phyloP scores from a whole-genome alignment of 169 alveolate species.

The Eimeria maxima region DNA sequence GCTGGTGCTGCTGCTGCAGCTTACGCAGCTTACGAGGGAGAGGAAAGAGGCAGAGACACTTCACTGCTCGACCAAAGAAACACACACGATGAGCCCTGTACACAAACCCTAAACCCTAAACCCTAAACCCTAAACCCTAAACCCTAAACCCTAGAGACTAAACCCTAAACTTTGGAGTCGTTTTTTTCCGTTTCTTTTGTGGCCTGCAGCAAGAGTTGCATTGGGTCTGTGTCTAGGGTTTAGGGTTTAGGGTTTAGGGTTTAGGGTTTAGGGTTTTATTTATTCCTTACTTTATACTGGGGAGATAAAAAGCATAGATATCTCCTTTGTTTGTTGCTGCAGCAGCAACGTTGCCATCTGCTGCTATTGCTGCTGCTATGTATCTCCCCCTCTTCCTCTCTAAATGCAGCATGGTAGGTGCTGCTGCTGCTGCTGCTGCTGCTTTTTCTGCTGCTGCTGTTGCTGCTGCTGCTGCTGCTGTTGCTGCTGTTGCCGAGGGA shows the following conservation, averaged over 20 bases:
- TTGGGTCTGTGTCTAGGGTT: too few relatives aligned
- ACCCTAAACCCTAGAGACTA: too few relatives aligned
- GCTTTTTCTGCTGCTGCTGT: slow-evolving; percentile 1
- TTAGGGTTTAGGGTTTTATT: slow-evolving; percentile 13
- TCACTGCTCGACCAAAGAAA: neutral
- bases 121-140: neutral
- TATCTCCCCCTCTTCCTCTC: too few relatives aligned
- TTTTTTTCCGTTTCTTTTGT: too few relatives aligned
- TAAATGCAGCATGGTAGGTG: too few relatives aligned
- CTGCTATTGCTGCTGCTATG: neutral
- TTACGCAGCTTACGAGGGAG: neutral
- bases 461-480: neutral
- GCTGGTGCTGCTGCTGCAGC: slow-evolving; percentile 6
- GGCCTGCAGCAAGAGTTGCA: too few relatives aligned
- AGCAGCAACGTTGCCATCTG: neutral
- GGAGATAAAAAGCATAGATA: neutral
- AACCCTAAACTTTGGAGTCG: too few relatives aligned
- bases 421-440: slow-evolving; percentile 9
- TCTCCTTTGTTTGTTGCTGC: neutral
- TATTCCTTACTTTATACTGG: neutral
- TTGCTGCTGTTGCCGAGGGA: slow-evolving; percentile 14
- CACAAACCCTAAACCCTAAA: slow-evolving; percentile 25
- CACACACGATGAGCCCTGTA: neutral
- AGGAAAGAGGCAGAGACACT: neutral
- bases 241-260: neutral